These are phyloP conservation scores for Lycium ferocissimum DNA, from an alignment of 257 asterid genomes.

Conservation along the genomic window DNA sequence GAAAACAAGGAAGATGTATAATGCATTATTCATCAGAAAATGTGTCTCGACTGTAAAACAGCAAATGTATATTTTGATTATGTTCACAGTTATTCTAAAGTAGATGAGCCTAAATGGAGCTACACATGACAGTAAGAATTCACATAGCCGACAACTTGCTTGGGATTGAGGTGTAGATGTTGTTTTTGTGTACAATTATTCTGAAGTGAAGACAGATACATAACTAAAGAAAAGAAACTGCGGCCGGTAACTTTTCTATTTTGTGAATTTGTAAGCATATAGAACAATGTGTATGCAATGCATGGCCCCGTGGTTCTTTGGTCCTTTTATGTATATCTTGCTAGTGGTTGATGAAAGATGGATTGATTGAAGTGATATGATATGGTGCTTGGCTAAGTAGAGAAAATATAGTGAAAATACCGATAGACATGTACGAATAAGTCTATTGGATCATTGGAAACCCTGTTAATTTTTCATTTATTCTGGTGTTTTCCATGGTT, in stretches of 20 bases:
- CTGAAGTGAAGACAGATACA: neutral
- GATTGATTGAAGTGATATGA: neutral
- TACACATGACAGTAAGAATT: neutral
- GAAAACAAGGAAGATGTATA: slow-evolving; percentile 47
- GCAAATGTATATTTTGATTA: neutral
- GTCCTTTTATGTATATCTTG: neutral
- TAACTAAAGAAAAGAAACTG: neutral
- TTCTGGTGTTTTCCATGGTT: neutral
- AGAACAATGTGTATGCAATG: neutral
- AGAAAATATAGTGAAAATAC: no score
- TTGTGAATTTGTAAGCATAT: neutral
- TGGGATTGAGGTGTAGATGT: neutral
- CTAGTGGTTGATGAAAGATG: neutral
- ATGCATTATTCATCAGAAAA: slow-evolving; percentile 25
- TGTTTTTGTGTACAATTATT: neutral
- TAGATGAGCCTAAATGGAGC: neutral
- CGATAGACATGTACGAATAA: neutral
- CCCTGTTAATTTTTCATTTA: neutral
- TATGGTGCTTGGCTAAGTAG: neutral
- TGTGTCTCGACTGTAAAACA: neutral
- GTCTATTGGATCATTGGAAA: neutral
- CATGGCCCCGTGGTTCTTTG: neutral
- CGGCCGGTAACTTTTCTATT: neutral
- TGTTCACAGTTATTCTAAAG: neutral
- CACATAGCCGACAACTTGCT: neutral